A percentile compares a stretch with the other conserved stretches of the same genome.
Evolutionary conservation across 805 yeast species (phyloP).

Genomic region (Groenewaldozyma salmanticensis): DNA sequence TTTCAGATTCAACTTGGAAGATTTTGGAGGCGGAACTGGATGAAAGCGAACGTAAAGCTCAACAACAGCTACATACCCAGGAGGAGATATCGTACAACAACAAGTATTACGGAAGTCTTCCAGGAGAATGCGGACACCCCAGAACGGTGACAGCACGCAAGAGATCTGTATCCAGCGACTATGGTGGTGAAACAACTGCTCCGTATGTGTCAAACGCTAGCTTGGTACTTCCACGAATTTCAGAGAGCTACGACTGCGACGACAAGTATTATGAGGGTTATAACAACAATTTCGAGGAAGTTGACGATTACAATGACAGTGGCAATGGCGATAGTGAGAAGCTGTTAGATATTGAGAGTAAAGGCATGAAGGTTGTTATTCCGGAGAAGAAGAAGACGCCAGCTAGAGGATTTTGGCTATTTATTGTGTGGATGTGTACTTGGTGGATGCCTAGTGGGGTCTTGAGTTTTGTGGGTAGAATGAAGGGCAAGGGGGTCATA

Average conservation of each 20-base stretch:
- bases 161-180: slow-evolving; percentile 8
- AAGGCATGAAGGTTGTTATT: not conserved
- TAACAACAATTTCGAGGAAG: not conserved
- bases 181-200: slow-evolving; percentile 2
- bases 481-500: slow-evolving; percentile 25
- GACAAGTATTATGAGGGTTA: not conserved
- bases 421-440: slow-evolving; percentile 26
- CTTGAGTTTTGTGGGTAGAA: slow-evolving; percentile 19
- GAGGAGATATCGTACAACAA: not conserved
- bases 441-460: slow-evolving; percentile 28
- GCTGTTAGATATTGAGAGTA: not conserved
- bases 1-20: slow-evolving; percentile 4
- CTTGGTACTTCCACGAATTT: not conserved
- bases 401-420: slow-evolving; percentile 21
- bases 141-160: not conserved
- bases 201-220: not conserved
- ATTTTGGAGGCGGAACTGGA: slow-evolving; percentile 2
- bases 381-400: not conserved
- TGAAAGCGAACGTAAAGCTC: not conserved
- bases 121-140: not conserved
- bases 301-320: not conserved
- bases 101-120: not conserved
- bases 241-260: not conserved
- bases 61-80: not conserved
- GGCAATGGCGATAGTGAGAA: not conserved